Base-by-base conservation (phyloP, 805 yeast genomes). In the Monosporozyma yasuniensis region DNA sequence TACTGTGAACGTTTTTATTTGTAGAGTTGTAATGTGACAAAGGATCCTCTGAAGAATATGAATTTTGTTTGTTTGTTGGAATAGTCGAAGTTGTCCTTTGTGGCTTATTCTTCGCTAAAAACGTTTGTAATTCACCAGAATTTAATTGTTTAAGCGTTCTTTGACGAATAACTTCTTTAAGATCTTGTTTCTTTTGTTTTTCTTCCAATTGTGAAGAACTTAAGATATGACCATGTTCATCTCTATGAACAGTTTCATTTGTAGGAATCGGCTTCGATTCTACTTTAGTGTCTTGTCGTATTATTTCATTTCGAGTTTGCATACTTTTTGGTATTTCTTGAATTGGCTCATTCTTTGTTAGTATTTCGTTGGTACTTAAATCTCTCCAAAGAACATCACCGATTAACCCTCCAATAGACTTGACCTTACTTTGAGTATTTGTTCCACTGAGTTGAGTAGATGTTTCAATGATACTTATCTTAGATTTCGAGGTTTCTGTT, bases 21-120 rank as follows among this genome's bases (percentile, higher is more conserved):
- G 28, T 16, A 7, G 9, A 6, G 6, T 19, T 10, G 16, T 18
- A 39, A 4, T 39, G 32, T 55, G 81, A 83, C 11, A 71, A 72
- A 0, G 95, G 95, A 59, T 87, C 95, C 19, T 83, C 87, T 32
- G 72, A 25, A 4, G 16, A n/a, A 14, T 38, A 14, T 7, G 41
- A 12, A 14, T 2, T 5, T 4, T 28, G 23, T 11, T 10, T 34
- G 16, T 14, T 14, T 3, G 14, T 8, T 12, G 35, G 5, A n/a
- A 12, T n/a, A n/a, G n/a, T 27, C 6, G 18, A 18, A n/a, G 14
- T 27, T 19, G 30, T 7, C 5, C 28, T n/a, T 14, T 39, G 27
- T 19, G 14, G 5, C 18, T 59, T 52, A 4, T 63, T 57, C 18
- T 65, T 57, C 8, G 56, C 47, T 42, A 74, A 54, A 27, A 60